Evolutionary conservation across 179 eudicot genomes (phyloP).

Genomic region (Spinacia oleracea): DNA sequence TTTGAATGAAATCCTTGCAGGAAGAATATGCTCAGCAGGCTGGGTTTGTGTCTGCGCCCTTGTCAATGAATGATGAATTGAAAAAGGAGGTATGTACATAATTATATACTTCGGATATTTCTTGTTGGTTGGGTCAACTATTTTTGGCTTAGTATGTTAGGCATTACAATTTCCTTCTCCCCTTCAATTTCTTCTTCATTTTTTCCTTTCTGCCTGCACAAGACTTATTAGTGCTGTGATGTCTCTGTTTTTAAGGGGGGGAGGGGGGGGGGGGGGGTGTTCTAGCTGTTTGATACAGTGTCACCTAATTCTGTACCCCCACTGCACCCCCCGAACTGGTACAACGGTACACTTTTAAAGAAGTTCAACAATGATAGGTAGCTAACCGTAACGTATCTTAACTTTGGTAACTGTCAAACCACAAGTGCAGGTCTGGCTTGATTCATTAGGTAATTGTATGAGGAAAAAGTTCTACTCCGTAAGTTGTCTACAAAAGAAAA

Average conservation of each 20-base stretch:
- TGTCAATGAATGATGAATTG: constrained; percentile 67
- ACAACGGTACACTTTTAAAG: too few relatives aligned
- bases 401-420: not conserved
- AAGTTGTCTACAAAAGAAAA: too few relatives aligned
- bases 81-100: constrained; percentile 62
- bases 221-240: not conserved
- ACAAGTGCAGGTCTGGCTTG: not conserved
- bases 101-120: not conserved
- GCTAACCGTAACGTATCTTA: too few relatives aligned
- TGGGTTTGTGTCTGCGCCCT: constrained; percentile 65
- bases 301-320: too few relatives aligned
- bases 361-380: too few relatives aligned
- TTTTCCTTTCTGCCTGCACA: not conserved
- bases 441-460: not conserved
- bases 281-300: too few relatives aligned
- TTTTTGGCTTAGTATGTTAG: not conserved
- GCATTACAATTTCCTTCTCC: not conserved
- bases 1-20: constrained; percentile 45
- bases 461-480: not conserved
- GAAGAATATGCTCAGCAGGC: constrained; percentile 90
- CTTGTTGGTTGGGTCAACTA: not conserved
- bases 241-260: not conserved
- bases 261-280: not conserved
- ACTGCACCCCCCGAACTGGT: too few relatives aligned
- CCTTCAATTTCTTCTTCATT: not conserved